phyloP scores from a whole-genome alignment of 768 basidiomycete genomes.

The Tylopilus intermedius region DNA sequence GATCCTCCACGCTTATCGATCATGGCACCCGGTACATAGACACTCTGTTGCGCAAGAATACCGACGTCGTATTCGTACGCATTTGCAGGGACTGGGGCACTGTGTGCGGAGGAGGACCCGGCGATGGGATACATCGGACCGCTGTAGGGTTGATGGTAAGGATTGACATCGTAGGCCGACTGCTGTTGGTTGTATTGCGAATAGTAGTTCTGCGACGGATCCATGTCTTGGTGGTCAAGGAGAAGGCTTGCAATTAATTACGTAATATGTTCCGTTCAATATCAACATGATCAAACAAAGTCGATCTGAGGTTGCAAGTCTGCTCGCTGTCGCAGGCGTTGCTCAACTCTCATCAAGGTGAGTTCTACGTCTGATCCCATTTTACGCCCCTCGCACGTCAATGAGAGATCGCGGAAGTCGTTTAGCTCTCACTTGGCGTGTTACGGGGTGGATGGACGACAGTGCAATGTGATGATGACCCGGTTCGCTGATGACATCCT shows the following conservation, averaged over 20 bases:
- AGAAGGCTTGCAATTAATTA: constrained; percentile 2
- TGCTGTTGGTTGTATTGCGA: constrained; percentile 50
- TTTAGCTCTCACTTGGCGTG: not conserved
- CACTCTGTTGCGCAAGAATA: constrained; percentile 84
- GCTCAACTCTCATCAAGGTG: constrained; percentile 38
- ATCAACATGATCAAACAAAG: constrained; percentile 30
- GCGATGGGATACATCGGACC: constrained; percentile 68
- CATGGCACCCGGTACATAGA: constrained; percentile 89
- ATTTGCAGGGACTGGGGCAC: constrained; percentile 79
- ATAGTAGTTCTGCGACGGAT: constrained; percentile 40
- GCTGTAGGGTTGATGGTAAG: constrained; percentile 77
- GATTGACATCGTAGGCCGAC: constrained; percentile 60
- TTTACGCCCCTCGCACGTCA: not conserved
- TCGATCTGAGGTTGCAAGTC: too few species aligned
- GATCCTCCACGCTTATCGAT: constrained; percentile 83
- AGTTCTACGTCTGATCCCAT: constrained; percentile 14
- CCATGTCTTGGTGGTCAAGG: constrained; percentile 16
- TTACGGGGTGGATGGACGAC: constrained; percentile 29
- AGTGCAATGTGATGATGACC: constrained; percentile 25
- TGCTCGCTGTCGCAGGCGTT: constrained; percentile 28
- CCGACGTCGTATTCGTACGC: constrained; percentile 92
- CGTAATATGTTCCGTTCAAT: constrained; percentile 13
- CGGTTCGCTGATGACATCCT: constrained; percentile 15
- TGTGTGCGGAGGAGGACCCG: constrained; percentile 61
- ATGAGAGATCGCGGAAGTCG: not conserved